These are phyloP conservation scores for Exutisphaerella laricina DNA, from an alignment of 2,329 filamentous ascomycete species.

Conservation along the genomic window DNA sequence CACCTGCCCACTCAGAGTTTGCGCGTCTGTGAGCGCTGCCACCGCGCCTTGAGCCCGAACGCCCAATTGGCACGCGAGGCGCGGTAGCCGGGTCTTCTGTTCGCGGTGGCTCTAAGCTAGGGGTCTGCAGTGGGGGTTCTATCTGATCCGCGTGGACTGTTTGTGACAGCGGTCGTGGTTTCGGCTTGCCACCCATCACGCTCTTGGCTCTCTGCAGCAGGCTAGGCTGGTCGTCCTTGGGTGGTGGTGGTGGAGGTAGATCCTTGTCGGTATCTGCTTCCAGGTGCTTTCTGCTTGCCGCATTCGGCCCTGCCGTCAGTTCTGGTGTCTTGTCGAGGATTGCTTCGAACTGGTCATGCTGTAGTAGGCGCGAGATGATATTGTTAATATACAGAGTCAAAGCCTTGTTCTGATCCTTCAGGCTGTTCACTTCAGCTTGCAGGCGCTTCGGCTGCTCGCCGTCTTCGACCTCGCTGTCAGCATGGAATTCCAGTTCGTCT, in stretches of 20 bases:
- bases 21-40: conserved; percentile 39
- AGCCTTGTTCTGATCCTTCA: conserved; percentile 95
- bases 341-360: conserved; percentile 91
- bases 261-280: conserved; percentile 65
- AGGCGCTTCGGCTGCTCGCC: conserved; percentile 58
- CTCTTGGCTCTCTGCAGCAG: conserved; percentile 58
- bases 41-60: conserved; percentile 43
- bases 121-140: conserved; percentile 19
- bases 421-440: conserved; percentile 69
- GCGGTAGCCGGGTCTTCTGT: conserved; percentile 64
- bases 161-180: conserved; percentile 30
- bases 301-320: conserved; percentile 45
- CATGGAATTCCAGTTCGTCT: conserved; percentile 73
- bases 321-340: conserved; percentile 78
- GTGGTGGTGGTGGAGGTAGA: conserved; percentile 65
- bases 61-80: conserved; percentile 66
- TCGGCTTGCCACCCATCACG: conserved; percentile 42
- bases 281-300: conserved; percentile 11
- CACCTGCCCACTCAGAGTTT: conserved; percentile 43
- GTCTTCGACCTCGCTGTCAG: conserved; percentile 48
- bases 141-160: conserved; percentile 10
- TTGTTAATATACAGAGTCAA: conserved; percentile 98
- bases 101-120: conserved; percentile 24
- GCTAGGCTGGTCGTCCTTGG: conserved; percentile 44
- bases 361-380: conserved; percentile 90